phyloP scores from a whole-genome alignment of 306 rosid genomes.

The Leucaena leucocephala region DNA sequence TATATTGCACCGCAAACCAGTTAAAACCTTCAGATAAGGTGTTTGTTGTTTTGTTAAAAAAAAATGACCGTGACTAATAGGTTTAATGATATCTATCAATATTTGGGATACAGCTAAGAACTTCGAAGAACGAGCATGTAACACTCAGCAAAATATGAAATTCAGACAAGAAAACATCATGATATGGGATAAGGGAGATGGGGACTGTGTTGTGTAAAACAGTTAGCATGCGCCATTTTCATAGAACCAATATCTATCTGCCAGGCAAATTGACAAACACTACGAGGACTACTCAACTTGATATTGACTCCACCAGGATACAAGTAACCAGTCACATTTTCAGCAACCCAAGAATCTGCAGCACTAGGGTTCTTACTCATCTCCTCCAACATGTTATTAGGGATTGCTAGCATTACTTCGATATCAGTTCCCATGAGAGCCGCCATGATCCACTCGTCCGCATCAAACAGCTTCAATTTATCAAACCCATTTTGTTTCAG shows the following conservation, averaged over 20 bases:
- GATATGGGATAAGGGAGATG: not conserved
- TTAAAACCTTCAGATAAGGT: too few relatives aligned
- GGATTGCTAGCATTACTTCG: constrained; percentile 88
- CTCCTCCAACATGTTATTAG: constrained; percentile 70
- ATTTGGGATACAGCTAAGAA: constrained; percentile 17
- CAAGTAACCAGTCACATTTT: constrained; percentile 74
- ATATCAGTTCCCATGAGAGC: constrained; percentile 76
- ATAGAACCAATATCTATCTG: not conserved
- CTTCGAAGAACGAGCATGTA: constrained; percentile 29
- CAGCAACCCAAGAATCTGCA: constrained; percentile 88
- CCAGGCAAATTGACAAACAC: not conserved
- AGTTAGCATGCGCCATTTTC: not conserved
- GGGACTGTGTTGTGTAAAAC: too few relatives aligned
- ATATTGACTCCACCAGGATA: constrained; percentile 81
- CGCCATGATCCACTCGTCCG: constrained; percentile 72
- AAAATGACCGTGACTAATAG: too few relatives aligned
- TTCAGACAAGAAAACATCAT: not conserved
- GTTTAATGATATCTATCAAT: not conserved
- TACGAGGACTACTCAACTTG: constrained; percentile 64
- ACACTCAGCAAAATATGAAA: not conserved
- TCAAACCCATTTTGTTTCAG: constrained; percentile 71
- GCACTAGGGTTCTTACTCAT: constrained; percentile 59
- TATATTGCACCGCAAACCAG: too few relatives aligned
- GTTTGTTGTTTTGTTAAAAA: too few relatives aligned
- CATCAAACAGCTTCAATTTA: constrained; percentile 82